These are phyloP conservation scores for Geoglossum cookeanum DNA, from an alignment of 2,329 filamentous ascomycete species.

Conservation along the genomic window DNA sequence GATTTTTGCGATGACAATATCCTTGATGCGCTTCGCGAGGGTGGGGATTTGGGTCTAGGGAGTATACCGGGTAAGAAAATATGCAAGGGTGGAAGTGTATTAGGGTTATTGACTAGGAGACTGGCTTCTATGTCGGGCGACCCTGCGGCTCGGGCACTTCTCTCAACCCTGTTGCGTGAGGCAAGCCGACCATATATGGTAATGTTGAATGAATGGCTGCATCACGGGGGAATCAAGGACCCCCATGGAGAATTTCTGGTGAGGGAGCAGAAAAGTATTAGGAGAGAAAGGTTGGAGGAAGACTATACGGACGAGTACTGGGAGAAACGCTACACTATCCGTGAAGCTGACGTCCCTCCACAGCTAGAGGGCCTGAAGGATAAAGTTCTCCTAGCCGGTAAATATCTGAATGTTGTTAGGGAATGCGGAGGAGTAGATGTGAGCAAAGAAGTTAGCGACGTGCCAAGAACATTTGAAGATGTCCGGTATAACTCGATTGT, in stretches of 20 bases:
- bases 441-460: constrained; percentile 68
- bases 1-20: constrained; percentile 82
- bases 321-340: constrained; percentile 92
- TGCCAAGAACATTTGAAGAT: constrained; percentile 87
- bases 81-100: constrained; percentile 91
- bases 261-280: constrained; percentile 90
- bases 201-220: constrained; percentile 97
- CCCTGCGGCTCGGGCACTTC: constrained; percentile 61
- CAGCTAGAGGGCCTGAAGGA: constrained; percentile 83
- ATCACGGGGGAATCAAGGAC: constrained; percentile 87
- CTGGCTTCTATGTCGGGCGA: constrained; percentile 85
- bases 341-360: constrained; percentile 76
- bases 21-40: constrained; percentile 71
- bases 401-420: constrained; percentile 93
- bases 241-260: constrained; percentile 87
- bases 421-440: constrained; percentile 94
- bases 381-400: constrained; percentile 85
- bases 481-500: constrained; percentile 17
- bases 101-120: constrained; percentile 68
- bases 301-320: constrained; percentile 99
- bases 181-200: constrained; percentile 88
- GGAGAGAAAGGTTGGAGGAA: constrained; percentile 72
- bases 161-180: constrained; percentile 69
- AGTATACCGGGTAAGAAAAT: constrained; percentile 74
- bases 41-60: constrained; percentile 60